Percentiles rank a stretch among this genome's conserved stretches.
Conservation (phyloP, 2,329 filamentous ascomycete genomes). For the Pezicula rhizophila region DNA sequence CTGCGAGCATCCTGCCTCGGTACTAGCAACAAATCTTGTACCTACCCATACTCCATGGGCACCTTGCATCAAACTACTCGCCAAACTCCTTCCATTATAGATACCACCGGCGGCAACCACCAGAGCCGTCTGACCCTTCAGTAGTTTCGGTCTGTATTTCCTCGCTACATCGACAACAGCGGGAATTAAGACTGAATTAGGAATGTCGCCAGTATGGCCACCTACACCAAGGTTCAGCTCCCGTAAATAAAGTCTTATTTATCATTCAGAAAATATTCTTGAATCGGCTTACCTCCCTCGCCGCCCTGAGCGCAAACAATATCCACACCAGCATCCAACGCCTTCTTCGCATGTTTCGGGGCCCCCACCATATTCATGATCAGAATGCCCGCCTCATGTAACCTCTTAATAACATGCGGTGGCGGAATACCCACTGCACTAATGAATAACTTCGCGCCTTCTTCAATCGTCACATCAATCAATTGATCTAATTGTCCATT, state of each 20-base stretch:
- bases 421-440: constrained; percentile 85
- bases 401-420: constrained; percentile 59
- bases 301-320: constrained; percentile 89
- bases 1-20: constrained; percentile 74
- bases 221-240: constrained; percentile 27
- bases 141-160: constrained; percentile 47
- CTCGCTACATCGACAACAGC: constrained; percentile 78
- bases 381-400: constrained; percentile 75
- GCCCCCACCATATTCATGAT: constrained; percentile 98
- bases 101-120: constrained; percentile 90
- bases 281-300: constrained; percentile 54
- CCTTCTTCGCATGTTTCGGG: constrained; percentile 85
- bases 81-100: constrained; percentile 73
- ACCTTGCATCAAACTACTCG: constrained; percentile 79
- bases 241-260: too few species aligned
- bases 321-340: constrained; percentile 79
- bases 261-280: too few species aligned
- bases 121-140: constrained; percentile 65
- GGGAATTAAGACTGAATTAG: constrained; percentile 80
- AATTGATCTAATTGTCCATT: constrained; percentile 81
- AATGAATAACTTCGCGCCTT: constrained; percentile 81
- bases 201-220: constrained; percentile 84
- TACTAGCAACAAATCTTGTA: constrained; percentile 80
- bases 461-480: constrained; percentile 78
- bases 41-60: constrained; percentile 91